Evolutionary conservation across 192 early-diverging fungal species (phyloP).

Genomic region (Coemansia sp.): DNA sequence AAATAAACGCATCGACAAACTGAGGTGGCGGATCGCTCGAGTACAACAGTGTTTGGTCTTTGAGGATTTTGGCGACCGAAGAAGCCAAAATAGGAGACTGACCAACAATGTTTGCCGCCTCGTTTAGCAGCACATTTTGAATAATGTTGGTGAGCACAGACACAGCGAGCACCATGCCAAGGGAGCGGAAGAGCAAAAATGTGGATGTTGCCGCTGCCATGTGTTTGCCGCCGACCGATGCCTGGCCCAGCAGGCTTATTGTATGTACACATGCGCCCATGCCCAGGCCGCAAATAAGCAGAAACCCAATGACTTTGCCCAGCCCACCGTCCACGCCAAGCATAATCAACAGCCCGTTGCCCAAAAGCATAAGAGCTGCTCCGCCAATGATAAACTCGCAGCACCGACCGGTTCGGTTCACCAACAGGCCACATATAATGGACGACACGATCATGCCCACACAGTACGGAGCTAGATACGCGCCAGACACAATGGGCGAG

Average conservation of each 20-base stretch:
- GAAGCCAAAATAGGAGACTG: slow-evolving; percentile 26
- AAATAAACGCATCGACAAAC: slow-evolving; percentile 7
- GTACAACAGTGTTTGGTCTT: slow-evolving; percentile 24
- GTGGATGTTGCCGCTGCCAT: slow-evolving; percentile 67
- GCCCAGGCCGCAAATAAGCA: slow-evolving; percentile 72
- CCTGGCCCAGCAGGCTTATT: slow-evolving; percentile 67
- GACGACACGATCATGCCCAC: slow-evolving; percentile 31
- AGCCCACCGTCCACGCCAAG: slow-evolving; percentile 49
- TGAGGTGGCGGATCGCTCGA: background rate
- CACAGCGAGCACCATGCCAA: slow-evolving; percentile 60
- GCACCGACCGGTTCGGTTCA: slow-evolving; percentile 60
- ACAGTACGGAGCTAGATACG: slow-evolving; percentile 29
- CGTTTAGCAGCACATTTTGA: slow-evolving; percentile 57
- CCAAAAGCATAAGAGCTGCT: slow-evolving; percentile 58
- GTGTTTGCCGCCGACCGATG: slow-evolving; percentile 57
- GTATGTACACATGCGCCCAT: slow-evolving; percentile 72
- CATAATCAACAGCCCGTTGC: slow-evolving; percentile 62
- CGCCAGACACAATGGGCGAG: slow-evolving; percentile 26
- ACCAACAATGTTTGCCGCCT: slow-evolving; percentile 22
- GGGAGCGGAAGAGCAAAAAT: slow-evolving; percentile 63
- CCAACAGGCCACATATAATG: slow-evolving; percentile 61
- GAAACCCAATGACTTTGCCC: slow-evolving; percentile 61
- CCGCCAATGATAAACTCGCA: slow-evolving; percentile 68
- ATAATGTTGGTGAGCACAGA: slow-evolving; percentile 59
- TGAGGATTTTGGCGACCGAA: slow-evolving; percentile 12